phyloP scores from a whole-genome alignment of 164 flowering plant species.

The Pachysandra terminalis region DNA sequence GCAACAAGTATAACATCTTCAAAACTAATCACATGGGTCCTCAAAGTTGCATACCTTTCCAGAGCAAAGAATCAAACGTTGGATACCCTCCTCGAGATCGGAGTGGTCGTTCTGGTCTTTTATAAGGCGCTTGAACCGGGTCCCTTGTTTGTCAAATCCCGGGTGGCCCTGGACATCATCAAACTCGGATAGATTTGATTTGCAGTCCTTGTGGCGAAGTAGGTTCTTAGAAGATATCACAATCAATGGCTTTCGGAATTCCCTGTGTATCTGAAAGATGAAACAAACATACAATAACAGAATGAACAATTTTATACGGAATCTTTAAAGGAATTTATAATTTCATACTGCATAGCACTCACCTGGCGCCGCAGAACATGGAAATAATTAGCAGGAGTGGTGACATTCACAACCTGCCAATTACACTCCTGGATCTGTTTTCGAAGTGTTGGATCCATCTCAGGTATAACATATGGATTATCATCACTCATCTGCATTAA shows the following conservation, averaged over 20 bases:
- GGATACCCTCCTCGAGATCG: slow-evolving; percentile 62
- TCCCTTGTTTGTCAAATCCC: slow-evolving; percentile 77
- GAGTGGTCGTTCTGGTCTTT: slow-evolving; percentile 61
- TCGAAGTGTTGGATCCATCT: slow-evolving; percentile 67
- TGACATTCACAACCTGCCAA: too few species aligned
- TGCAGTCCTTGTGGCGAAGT: too few species aligned
- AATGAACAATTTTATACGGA: not conserved
- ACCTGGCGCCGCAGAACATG: slow-evolving; percentile 80
- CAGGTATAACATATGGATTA: too few species aligned
- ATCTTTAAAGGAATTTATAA: not conserved
- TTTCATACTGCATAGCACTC: slow-evolving; percentile 9
- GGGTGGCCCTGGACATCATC: slow-evolving; percentile 72
- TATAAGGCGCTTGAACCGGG: too few species aligned
- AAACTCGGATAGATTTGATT: too few species aligned
- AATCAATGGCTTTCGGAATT: slow-evolving; percentile 70
- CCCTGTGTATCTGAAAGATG: slow-evolving; percentile 53
- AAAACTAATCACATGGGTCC: not conserved
- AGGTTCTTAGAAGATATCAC: slow-evolving; percentile 72
- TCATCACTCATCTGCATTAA: too few species aligned
- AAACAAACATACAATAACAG: not conserved
- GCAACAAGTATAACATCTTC: too few species aligned
- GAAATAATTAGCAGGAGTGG: too few species aligned
- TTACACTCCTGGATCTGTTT: too few species aligned
- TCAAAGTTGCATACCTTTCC: slow-evolving; percentile 41
- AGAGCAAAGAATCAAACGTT: slow-evolving; percentile 65